Percentiles rank a stretch among this genome's conserved stretches.
phyloP scores from a whole-genome alignment of 257 asterid species.

The Fraxinus quadrangulata region DNA sequence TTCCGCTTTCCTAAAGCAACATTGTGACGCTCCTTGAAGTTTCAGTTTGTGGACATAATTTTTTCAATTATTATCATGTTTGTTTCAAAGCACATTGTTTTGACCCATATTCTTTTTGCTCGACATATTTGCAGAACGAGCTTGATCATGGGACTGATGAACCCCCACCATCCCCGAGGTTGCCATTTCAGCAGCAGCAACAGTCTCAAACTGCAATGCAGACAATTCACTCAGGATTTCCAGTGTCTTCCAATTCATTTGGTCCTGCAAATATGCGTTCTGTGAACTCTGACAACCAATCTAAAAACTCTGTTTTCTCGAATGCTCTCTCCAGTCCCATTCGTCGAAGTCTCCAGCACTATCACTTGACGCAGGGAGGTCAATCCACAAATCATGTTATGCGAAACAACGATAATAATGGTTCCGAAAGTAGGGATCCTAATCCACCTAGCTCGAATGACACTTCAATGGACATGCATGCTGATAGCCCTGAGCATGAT shows the following conservation, averaged over 20 bases:
- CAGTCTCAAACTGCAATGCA: conserved; percentile 39
- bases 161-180: conserved; percentile 57
- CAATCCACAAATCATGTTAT: conserved; percentile 32
- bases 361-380: conserved; percentile 55
- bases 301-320: conserved; percentile 44
- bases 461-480: conserved; percentile 66
- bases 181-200: conserved; percentile 44
- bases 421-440: conserved; percentile 40
- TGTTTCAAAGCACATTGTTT: not conserved
- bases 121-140: conserved; percentile 46
- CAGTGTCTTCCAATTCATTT: conserved; percentile 44
- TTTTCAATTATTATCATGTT: too few relatives aligned
- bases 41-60: too few relatives aligned
- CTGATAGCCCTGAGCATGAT: conserved; percentile 63
- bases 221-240: conserved; percentile 36
- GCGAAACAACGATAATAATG: conserved; percentile 39
- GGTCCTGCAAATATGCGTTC: conserved; percentile 47
- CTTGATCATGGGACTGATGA: conserved; percentile 56
- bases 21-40: too few relatives aligned
- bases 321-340: conserved; percentile 69
- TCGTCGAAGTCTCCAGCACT: conserved; percentile 55
- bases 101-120: not conserved
- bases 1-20: too few relatives aligned
- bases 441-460: conserved; percentile 52
- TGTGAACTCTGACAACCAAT: conserved; percentile 18